Evolutionary conservation across 768 basidiomycete species (phyloP).

Genomic region (Fistulinella prunicolor): DNA sequence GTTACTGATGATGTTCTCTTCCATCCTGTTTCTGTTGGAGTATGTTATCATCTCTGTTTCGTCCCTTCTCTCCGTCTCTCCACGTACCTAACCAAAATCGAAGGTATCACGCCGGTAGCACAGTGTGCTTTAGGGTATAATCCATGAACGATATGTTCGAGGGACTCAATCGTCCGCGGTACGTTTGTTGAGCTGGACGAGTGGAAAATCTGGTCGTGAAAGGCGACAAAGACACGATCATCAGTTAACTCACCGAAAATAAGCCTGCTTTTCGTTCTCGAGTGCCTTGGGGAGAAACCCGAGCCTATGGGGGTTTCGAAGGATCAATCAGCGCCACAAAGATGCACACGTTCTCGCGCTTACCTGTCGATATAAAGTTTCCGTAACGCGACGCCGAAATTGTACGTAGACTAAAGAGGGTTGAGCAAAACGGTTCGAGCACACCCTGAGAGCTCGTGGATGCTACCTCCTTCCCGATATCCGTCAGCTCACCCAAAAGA

Average conservation of each 20-base stretch:
- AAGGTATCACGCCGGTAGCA: slow-evolving; percentile 41
- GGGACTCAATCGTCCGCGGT: slow-evolving; percentile 70
- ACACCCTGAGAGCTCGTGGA: neutral
- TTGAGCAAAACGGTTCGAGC: neutral
- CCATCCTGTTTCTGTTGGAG: slow-evolving; percentile 53
- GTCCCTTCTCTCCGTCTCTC: neutral
- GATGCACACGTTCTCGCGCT: slow-evolving; percentile 4
- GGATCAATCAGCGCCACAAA: neutral
- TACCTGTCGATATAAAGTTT: slow-evolving; percentile 67
- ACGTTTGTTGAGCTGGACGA: slow-evolving; percentile 64
- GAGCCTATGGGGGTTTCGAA: slow-evolving; percentile 45
- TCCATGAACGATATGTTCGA: slow-evolving; percentile 72
- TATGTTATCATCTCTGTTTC: neutral
- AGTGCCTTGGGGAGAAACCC: slow-evolving; percentile 59
- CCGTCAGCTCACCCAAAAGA: slow-evolving; percentile 49
- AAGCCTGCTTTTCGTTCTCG: slow-evolving; percentile 43
- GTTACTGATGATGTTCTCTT: slow-evolving; percentile 73
- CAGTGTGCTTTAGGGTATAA: slow-evolving; percentile 61
- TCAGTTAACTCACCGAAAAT: slow-evolving; percentile 51
- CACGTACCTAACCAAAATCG: slow-evolving; percentile 54
- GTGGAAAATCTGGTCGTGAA: neutral
- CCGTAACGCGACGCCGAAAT: slow-evolving; percentile 57
- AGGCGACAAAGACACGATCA: neutral
- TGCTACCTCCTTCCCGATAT: slow-evolving; percentile 62
- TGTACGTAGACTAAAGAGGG: slow-evolving; percentile 54